Percentiles rank a stretch among this genome's conserved stretches.
Conservation (phyloP, 176 grass and related monocot species). For the Lolium multiflorum region DNA sequence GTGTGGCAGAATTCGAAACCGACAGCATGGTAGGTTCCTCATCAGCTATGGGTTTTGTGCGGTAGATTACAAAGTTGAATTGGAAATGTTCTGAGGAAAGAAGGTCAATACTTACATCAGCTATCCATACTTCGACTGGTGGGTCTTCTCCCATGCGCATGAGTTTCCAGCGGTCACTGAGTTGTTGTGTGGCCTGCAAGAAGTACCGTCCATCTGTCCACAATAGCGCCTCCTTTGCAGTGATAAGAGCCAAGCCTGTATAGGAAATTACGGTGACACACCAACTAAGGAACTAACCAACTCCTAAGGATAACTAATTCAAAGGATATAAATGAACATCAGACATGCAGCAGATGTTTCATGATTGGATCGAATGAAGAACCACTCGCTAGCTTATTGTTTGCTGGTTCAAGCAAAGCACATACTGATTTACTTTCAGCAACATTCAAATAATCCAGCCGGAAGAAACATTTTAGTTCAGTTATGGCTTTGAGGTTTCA, state of each 20-base stretch:
- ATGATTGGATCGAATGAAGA: neutral
- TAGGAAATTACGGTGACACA: conserved; percentile 24
- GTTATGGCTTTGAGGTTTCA: neutral
- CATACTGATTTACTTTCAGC: no score
- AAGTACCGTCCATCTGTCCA: conserved; percentile 99
- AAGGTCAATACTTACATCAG: conserved; percentile 61
- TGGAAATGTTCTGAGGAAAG: neutral
- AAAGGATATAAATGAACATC: conserved; percentile 16
- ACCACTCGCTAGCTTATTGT: neutral
- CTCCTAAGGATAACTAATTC: neutral
- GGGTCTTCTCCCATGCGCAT: conserved; percentile 98
- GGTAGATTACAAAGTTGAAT: neutral
- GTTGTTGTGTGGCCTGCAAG: conserved; percentile 83
- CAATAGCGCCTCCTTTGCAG: conserved; percentile 80
- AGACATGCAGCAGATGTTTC: neutral
- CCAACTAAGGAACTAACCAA: conserved; percentile 17
- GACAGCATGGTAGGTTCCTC: neutral
- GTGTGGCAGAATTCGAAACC: conserved; percentile 32
- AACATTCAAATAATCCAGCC: no score
- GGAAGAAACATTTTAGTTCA: neutral
- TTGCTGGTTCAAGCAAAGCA: neutral
- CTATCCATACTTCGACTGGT: conserved; percentile 78
- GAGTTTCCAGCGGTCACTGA: conserved; percentile 77
- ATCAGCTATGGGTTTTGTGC: neutral
- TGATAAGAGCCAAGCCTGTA: conserved; percentile 94